These are phyloP conservation scores for Neopestalotiopsis sp. DNA, from an alignment of 2,329 filamentous ascomycete genomes.

Conservation along the genomic window DNA sequence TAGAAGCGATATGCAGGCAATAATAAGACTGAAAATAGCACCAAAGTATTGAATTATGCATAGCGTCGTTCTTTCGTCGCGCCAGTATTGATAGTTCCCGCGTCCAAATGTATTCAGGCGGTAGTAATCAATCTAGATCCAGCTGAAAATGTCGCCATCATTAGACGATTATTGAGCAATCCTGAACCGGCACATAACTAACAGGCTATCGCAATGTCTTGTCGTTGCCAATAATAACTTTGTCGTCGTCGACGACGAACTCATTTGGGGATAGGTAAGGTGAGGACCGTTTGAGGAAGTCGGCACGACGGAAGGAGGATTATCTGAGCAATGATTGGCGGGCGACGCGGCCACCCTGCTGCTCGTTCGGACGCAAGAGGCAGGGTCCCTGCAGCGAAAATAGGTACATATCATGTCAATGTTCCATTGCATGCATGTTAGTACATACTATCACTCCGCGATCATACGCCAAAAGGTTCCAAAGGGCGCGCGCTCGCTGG, in stretches of 20 bases:
- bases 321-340: not conserved
- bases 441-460: not conserved
- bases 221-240: not conserved
- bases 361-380: not conserved
- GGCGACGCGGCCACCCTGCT: not conserved
- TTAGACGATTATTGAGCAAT: not conserved
- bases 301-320: slow-evolving; percentile 1
- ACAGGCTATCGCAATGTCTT: not conserved
- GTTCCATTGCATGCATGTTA: not conserved
- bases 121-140: not conserved
- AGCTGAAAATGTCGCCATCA: not conserved
- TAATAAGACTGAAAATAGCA: not conserved
- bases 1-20: not conserved
- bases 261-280: not conserved
- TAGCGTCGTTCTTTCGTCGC: not conserved
- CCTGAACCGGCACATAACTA: not conserved
- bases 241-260: not conserved
- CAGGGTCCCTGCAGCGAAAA: not conserved
- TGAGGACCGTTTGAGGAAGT: not conserved
- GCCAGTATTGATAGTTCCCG: not conserved
- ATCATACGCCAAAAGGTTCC: too few species aligned
- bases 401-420: not conserved
- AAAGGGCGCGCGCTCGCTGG: not conserved
- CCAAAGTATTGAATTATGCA: not conserved
- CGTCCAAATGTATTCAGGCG: too few species aligned